A percentile compares a stretch with the other conserved stretches of the same genome.
These are phyloP conservation scores for Arthrobotrys sinensis DNA, from an alignment of 2,329 filamentous ascomycete species.

Conservation along the genomic window DNA sequence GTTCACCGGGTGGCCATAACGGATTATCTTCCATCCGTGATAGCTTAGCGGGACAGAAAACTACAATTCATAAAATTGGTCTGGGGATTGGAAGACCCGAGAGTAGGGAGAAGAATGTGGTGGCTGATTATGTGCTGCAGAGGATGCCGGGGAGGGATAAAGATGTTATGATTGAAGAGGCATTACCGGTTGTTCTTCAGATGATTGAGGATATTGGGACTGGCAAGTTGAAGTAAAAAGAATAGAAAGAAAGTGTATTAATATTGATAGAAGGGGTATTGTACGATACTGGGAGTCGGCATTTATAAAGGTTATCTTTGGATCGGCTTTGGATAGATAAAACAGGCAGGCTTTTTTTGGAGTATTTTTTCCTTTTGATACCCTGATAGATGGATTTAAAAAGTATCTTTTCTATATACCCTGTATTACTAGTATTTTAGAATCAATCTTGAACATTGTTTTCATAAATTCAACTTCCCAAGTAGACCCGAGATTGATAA, in stretches of 20 bases:
- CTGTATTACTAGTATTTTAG: slow-evolving; percentile 14
- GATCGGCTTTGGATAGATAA: background rate
- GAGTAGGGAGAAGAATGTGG: slow-evolving; percentile 77
- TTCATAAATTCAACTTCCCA: background rate
- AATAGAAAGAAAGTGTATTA: background rate
- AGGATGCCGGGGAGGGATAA: slow-evolving; percentile 75
- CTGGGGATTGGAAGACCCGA: slow-evolving; percentile 89
- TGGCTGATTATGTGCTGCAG: slow-evolving; percentile 83
- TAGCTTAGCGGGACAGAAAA: slow-evolving; percentile 68
- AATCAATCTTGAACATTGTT: background rate
- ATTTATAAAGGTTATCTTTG: background rate
- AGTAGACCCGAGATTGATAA: background rate
- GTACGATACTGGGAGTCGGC: background rate
- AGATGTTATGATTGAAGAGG: slow-evolving; percentile 71
- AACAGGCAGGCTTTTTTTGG: slow-evolving; percentile 13
- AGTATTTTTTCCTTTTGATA: background rate
- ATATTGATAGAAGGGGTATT: background rate
- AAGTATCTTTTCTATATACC: background rate
- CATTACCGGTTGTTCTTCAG: slow-evolving; percentile 72
- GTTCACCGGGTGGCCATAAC: slow-evolving; percentile 80
- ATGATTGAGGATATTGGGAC: slow-evolving; percentile 70
- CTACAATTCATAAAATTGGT: slow-evolving; percentile 73
- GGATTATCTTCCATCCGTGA: slow-evolving; percentile 79
- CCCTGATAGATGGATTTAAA: slow-evolving; percentile 9
- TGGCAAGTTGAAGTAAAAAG: slow-evolving; percentile 39